Percentiles rank a stretch among this genome's conserved stretches.
These are phyloP conservation scores for Rubus idaeus DNA, from an alignment of 306 rosid species.

Conservation along the genomic window DNA sequence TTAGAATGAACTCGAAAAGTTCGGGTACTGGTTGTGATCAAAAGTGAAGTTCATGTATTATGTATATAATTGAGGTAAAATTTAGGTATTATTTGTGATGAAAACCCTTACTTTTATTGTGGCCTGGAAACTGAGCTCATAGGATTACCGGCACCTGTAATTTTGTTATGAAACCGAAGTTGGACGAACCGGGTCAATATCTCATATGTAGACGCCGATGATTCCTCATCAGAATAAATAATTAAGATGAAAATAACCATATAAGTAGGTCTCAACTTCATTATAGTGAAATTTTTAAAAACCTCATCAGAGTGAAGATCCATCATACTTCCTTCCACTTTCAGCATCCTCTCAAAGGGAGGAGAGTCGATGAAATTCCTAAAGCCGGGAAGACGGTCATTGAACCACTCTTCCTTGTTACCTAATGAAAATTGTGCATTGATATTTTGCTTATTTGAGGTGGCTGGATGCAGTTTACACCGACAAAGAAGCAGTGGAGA, in stretches of 20 bases:
- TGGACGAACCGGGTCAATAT: not conserved
- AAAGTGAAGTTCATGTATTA: too few relatives aligned
- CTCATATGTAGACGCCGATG: not conserved
- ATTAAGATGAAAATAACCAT: not conserved
- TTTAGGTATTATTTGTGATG: too few relatives aligned
- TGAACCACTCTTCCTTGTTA: not conserved
- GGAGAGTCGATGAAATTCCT: not conserved
- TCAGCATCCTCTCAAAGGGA: too few relatives aligned
- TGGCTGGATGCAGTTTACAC: constrained; percentile 11
- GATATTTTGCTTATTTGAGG: not conserved
- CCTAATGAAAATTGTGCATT: not conserved
- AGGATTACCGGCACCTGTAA: not conserved
- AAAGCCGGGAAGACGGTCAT: not conserved
- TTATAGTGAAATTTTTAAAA: too few relatives aligned
- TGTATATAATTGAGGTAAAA: too few relatives aligned
- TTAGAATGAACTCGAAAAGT: too few relatives aligned
- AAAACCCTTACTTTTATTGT: not conserved
- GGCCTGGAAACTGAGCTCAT: not conserved
- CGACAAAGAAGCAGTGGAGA: constrained; percentile 8
- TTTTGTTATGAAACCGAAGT: not conserved
- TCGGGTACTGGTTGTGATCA: too few relatives aligned
- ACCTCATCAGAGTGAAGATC: too few relatives aligned
- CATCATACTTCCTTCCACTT: too few relatives aligned
- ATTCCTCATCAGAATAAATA: not conserved
- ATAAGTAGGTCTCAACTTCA: not conserved